Conservation (phyloP, 768 basidiomycete species). For the Russula emetica region DNA sequence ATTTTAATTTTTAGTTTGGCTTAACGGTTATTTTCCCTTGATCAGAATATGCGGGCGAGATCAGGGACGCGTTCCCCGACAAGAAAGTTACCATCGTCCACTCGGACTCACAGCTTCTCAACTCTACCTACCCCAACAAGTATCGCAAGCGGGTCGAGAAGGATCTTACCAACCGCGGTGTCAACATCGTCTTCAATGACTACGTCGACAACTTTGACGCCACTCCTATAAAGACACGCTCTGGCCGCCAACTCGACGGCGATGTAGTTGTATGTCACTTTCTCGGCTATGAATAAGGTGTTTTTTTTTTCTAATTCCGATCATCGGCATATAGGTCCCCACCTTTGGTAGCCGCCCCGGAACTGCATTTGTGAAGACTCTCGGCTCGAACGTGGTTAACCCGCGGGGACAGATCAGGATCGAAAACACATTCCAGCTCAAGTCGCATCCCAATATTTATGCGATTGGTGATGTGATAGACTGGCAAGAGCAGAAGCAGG, state of each 20-base stretch:
- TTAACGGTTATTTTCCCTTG: constrained; percentile 5
- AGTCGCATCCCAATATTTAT: constrained; percentile 49
- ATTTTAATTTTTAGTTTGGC: background rate
- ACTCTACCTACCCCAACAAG: constrained; percentile 49
- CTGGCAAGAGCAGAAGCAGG: constrained; percentile 60
- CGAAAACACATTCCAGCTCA: constrained; percentile 53
- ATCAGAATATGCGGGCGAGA: constrained; percentile 45
- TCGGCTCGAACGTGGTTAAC: constrained; percentile 39
- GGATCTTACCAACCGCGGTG: constrained; percentile 41
- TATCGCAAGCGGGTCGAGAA: constrained; percentile 48
- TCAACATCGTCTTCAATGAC: constrained; percentile 52
- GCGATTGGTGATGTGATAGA: constrained; percentile 65
- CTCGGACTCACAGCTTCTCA: constrained; percentile 48
- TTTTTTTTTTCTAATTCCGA: background rate
- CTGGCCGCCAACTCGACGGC: constrained; percentile 46
- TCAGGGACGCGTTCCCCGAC: constrained; percentile 40
- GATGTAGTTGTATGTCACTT: constrained; percentile 53
- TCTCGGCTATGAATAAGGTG: background rate
- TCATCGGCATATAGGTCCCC: constrained; percentile 31
- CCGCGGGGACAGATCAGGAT: constrained; percentile 47
- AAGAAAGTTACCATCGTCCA: constrained; percentile 63
- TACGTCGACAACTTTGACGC: constrained; percentile 39
- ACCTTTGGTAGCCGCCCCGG: constrained; percentile 42
- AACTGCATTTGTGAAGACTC: constrained; percentile 49
- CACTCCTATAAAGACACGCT: constrained; percentile 45